Base-by-base conservation (phyloP, 1,284 basidiomycete species). In the Entoloma clypeatum region DNA sequence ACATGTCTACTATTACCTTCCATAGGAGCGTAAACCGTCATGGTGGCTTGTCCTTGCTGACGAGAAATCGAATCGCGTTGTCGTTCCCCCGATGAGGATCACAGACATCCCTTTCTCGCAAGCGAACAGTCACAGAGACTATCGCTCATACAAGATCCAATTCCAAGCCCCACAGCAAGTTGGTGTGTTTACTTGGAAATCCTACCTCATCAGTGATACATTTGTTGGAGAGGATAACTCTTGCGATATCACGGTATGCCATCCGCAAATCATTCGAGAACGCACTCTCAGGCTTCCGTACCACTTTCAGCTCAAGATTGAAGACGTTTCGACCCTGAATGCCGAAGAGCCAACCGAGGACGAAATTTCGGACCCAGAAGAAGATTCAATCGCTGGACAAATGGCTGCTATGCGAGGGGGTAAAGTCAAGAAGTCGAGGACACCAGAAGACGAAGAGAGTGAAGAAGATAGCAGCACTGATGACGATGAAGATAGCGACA, bases 331-430 rank as follows among this genome's bases (percentile, higher is more conserved):
- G 9, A 70, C 69, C 4, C 68, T 83, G 9, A 71, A 65, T 7
- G 66, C 65, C 0, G 81, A 83, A 7, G 83, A 85, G 42, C 75
- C 67, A 14, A 71, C 65, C 10, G 92, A 94, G 36, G 92, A 95
- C 57, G 92, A 94, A 44, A 97, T 97, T 48, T 95, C 91, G 0
- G 93, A 96, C 41, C 93, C 93, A 0, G 94, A 97, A 35, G 94
- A 97, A 64, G 94, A 96, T 63, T 79, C 84, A 17, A 69, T 99
- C 33, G 96, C 94, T 3, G 96, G 96, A 3, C 96, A 99, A 71
- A 97, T 99, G 93, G 94, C 95, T 2, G 78, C 86, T 36, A 95
- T 99, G 92, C 83, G 91, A 39, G 96, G 96, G 4, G 88, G 85
- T 10, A 62, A 79, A 26, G 93, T 98, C 41, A 95, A 93, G 75